Base-by-base conservation (phyloP, 2,329 filamentous ascomycete genomes). In the Lasiodiplodia hormozganensis region DNA sequence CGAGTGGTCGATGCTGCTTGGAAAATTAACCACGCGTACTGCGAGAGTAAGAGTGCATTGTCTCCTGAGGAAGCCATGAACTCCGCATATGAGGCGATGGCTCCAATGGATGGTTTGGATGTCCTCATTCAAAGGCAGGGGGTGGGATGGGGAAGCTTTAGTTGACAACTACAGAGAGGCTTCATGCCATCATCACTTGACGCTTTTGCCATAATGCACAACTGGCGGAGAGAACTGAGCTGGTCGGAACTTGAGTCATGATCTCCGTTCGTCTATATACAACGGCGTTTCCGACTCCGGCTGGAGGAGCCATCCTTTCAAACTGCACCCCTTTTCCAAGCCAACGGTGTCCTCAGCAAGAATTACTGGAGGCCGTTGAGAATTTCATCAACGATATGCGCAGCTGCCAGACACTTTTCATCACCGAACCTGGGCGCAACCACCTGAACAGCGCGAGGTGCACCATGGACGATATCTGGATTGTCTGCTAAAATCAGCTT, bases 391-490 rank as follows among this genome's bases (percentile, higher is more conserved):
- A 81, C 75, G 10, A 77, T 71, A 51, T 74, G 76, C 71, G 79
- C 76, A 25, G 79, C 72, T 40, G 78, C 74, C 7, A 81, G 66
- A 65, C 80, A 56, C 69, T 85, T 82, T 69, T 86, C 84, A 28
- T 86, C 85, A 49, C 81, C 78, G 75, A 85, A 82, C 1, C 78
- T 77, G 5, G 80, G 81, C 0, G 84, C 79, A n/a, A 83, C 73
- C 2, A 87, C 70, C 70, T 87, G 84, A 5, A 87, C 72, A 3
- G 83, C 78, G 21, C 81, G 82, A 0, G 85, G 84, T 3, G 80
- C 77, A 0, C 65, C 54, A 31, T 67, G 40, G 18, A 53, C n/a
- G 4, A 31, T 25, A 11, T 54, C 54, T 1, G 65, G 65, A 12
- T 38, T 23, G 18, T 67, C 65, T 67, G 40, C 18, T 1, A 8